Evolutionary conservation across 495 filamentous ascomycete genomes (phyloP).

Genomic region (Xylaria acuta): DNA sequence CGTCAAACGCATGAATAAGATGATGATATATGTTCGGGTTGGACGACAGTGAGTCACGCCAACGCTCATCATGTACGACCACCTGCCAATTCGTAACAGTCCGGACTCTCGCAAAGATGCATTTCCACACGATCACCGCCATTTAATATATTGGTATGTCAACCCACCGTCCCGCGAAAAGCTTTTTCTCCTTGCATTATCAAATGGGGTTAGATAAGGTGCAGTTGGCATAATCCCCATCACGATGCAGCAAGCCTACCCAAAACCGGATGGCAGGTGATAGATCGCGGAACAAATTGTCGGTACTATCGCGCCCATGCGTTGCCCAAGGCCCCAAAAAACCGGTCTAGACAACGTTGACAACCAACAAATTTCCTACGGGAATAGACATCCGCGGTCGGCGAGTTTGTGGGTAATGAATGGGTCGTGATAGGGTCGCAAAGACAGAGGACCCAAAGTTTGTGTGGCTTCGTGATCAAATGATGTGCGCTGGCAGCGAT

Average conservation of each 20-base stretch:
- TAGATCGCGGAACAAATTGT: background rate
- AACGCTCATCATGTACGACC: background rate
- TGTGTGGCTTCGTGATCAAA: background rate
- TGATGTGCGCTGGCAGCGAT: slow-evolving; percentile 11
- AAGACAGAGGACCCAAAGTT: background rate
- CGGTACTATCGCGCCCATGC: background rate
- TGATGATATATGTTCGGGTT: background rate
- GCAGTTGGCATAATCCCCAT: slow-evolving; percentile 2
- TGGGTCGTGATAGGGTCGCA: slow-evolving; percentile 16
- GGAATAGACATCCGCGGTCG: slow-evolving; percentile 18
- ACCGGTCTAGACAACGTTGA: background rate
- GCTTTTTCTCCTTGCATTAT: slow-evolving; percentile 15
- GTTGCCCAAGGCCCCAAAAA: background rate
- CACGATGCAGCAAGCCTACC: slow-evolving; percentile 12
- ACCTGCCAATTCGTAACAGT: background rate
- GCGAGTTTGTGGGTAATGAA: slow-evolving; percentile 18
- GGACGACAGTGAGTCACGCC: background rate
- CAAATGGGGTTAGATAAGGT: slow-evolving; percentile 4
- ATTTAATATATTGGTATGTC: background rate
- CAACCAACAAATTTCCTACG: background rate
- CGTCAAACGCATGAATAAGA: background rate
- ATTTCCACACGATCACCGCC: background rate
- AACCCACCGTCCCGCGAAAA: background rate
- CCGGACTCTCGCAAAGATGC: background rate
- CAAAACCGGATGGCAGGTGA: slow-evolving; percentile 11